Conservation (phyloP, 805 yeast genomes). For the Candida ovalis region DNA sequence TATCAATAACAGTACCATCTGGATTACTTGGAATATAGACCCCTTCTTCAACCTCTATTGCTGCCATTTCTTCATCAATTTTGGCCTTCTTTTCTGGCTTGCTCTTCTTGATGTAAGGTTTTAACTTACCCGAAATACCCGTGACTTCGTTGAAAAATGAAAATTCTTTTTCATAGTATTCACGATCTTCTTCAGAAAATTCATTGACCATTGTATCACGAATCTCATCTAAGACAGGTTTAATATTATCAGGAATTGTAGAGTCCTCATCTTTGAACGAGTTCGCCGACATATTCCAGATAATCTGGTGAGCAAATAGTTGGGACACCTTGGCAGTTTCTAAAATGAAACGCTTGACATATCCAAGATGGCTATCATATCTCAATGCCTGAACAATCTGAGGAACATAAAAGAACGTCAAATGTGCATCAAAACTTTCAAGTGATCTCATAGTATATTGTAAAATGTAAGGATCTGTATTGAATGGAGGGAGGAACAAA, state of each 20-base stretch:
- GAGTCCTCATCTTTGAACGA: constrained; percentile 88
- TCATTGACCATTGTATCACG: constrained; percentile 57
- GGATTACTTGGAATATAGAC: constrained; percentile 96
- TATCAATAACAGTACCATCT: constrained; percentile 89
- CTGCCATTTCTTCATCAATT: constrained; percentile 93
- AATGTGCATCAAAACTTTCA: constrained; percentile 80
- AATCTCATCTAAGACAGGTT: constrained; percentile 77
- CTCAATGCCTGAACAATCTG: constrained; percentile 93
- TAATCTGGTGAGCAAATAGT: constrained; percentile 93
- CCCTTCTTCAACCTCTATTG: constrained; percentile 67
- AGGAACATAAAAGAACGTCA: constrained; percentile 95
- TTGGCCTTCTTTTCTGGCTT: constrained; percentile 95
- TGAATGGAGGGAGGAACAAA: constrained; percentile 72
- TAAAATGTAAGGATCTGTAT: constrained; percentile 58
- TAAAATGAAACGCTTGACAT: constrained; percentile 80
- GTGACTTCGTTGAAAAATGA: constrained; percentile 89
- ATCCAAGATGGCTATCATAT: constrained; percentile 69
- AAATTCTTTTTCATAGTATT: constrained; percentile 79
- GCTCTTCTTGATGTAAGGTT: constrained; percentile 89
- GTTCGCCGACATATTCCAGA: constrained; percentile 97
- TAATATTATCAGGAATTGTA: constrained; percentile 70
- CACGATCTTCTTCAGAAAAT: constrained; percentile 57
- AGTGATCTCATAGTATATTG: constrained; percentile 90
- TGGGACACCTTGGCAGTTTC: constrained; percentile 91
- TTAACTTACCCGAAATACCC: constrained; percentile 87